Base-by-base conservation (phyloP, 179 eudicot species). In the Camellia oleifera region DNA sequence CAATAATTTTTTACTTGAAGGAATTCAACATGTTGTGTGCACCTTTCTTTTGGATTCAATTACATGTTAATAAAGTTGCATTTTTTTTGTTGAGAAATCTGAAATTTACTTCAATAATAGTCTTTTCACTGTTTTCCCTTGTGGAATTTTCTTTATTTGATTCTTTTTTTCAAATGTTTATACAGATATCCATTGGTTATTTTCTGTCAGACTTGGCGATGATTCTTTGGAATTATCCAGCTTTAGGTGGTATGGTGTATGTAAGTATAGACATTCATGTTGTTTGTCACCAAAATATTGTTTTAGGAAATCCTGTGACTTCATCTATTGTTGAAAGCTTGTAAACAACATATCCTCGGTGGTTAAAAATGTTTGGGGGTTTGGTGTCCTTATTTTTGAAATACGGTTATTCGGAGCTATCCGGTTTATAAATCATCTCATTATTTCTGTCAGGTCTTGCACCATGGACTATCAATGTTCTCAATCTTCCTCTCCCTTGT, bases 181-280 rank as follows among this genome's bases (percentile, higher is more conserved):
- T 32, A 15, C 87, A 85, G 88, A 72, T 88, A 15, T 88, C 90
- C 14, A 77, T 77, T 46, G 90, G 90, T 65, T 88, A 88, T 82
- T 88, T 88, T 74, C 73, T 88, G 9, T 58, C 88, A 4, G 90
- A 88, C 78, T 64, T 88, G 90, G 85, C 83, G 69, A 88, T 88
- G 90, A 88, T 88, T 69, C n/a, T 86, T 13, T 88, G 87, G 83
- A 18, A 79, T 53, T 88, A 65, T 79, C 90, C 90, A 23, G 82
- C 87, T 69, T 86, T 88, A 81, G 90, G 90, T 69, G 90, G 90
- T 15, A 54, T 80, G 77, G 90, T 86, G 80, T 88, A 86, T 88
- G 90, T 88, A 84, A 84, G 90, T 86, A 85, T 48, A 1, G 50
- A 42, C 61, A 18, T 7, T 42, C 42, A 60, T 79, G 42, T 2